These are phyloP conservation scores for Leishmania major DNA, from an alignment of 208 protist genomes.

Conservation along the genomic window DNA sequence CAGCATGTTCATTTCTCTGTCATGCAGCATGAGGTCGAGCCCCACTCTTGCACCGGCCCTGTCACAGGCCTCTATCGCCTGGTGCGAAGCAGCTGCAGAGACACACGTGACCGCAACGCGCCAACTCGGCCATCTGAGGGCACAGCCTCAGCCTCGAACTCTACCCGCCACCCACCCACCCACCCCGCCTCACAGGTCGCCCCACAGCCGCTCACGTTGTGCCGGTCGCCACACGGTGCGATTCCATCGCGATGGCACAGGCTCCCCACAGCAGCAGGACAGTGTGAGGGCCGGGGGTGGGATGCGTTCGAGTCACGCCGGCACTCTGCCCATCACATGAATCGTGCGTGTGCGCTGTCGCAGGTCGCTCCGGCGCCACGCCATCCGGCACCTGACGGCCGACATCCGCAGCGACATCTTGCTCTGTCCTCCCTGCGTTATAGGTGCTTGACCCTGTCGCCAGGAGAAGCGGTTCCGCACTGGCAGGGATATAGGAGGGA, in stretches of 20 bases:
- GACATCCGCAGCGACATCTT: neutral
- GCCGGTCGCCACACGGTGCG: too few species aligned
- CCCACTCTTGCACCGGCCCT: neutral
- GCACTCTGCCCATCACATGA: neutral
- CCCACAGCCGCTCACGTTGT: neutral
- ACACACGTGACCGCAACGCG: neutral
- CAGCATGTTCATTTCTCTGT: too few species aligned
- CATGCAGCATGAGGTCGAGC: neutral
- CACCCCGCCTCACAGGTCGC: too few species aligned
- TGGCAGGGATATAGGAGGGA: neutral
- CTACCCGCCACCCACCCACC: neutral
- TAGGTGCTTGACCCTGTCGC: neutral
- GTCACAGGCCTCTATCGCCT: neutral
- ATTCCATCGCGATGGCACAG: neutral
- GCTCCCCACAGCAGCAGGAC: neutral
- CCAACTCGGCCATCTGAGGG: neutral
- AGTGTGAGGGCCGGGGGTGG: neutral
- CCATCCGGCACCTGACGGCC: neutral
- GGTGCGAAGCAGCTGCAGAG: neutral
- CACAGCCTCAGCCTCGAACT: neutral
- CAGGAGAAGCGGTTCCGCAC: neutral
- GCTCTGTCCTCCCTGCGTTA: neutral
- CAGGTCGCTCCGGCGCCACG: neutral
- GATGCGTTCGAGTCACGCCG: neutral
- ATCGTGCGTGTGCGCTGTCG: neutral